Base-by-base conservation (phyloP, 768 basidiomycete genomes). In the Pulveroboletus sp. region DNA sequence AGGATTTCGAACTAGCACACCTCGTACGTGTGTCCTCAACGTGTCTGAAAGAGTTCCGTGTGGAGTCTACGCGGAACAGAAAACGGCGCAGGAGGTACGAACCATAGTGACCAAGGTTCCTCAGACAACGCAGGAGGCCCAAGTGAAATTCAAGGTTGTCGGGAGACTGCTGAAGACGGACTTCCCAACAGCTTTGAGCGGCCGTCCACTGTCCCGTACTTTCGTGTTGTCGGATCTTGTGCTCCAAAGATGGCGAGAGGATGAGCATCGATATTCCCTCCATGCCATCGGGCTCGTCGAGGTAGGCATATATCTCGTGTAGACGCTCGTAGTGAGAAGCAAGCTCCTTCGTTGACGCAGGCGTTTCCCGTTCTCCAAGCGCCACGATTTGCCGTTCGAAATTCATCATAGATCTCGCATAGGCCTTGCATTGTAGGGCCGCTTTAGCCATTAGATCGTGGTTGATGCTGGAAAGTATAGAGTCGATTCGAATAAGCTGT, bases 221-320 rank as follows among this genome's bases (percentile, higher is more conserved):
- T 67, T 99, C 96, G 60, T 99, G 96, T 62, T 98, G 89, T 38
- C 96, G 84, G 53, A 99, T 98, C 67, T 96, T 93, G 67, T 96
- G 92, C 57, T 97, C 91, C 41, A 98, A 68, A 4, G 90, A 89
- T 0, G 96, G 96, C 0, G 88, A 82, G 11, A 97, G 70, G 49
- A 98, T 88, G 58, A 88, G 71, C 6, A 88, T 83, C 0, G 96
- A 96, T 30, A 98, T 79, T 1, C 96, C 96, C 70, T 97, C 94
- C 96, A 99, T 99, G 14, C 96, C 96, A 69, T 99, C 96, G 0
- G 96, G 96, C 67, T 99, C 93, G 65, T 99, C 93, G 7, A 99
- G 75, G 49, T 93, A 82, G 11, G 95, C 86, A 66, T 99, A 99
- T 53, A 98, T 94, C 67, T 96, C 86, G 59, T 99, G 96, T 7